Evolutionary conservation across 192 early-diverging fungal genomes (phyloP).

Genomic region (Backusella westeae): DNA sequence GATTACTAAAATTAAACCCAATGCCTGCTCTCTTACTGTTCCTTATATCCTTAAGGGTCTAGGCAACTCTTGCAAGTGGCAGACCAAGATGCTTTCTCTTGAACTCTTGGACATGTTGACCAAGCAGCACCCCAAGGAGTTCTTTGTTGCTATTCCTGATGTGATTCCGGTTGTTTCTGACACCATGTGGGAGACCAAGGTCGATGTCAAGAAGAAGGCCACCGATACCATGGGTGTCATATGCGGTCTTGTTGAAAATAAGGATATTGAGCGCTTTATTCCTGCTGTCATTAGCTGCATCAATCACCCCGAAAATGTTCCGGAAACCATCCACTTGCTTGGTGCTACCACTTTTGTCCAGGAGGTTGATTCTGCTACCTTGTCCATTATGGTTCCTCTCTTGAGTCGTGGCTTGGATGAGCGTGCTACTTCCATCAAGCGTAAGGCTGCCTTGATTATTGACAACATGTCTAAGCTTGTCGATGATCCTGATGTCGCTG

Average conservation of each 20-base stretch:
- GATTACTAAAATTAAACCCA: slow-evolving; percentile 43
- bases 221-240: slow-evolving; percentile 64
- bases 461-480: slow-evolving; percentile 93
- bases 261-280: slow-evolving; percentile 76
- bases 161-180: slow-evolving; percentile 74
- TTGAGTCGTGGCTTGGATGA: slow-evolving; percentile 71
- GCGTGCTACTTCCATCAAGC: slow-evolving; percentile 68
- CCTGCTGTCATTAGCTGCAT: slow-evolving; percentile 73
- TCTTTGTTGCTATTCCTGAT: slow-evolving; percentile 50
- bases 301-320: slow-evolving; percentile 76
- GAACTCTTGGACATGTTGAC: slow-evolving; percentile 44
- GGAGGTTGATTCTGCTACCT: slow-evolving; percentile 71
- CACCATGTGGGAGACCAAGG: slow-evolving; percentile 82
- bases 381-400: slow-evolving; percentile 79
- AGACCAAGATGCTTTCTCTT: slow-evolving; percentile 61
- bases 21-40: slow-evolving; percentile 52
- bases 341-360: slow-evolving; percentile 81
- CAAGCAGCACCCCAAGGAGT: slow-evolving; percentile 45
- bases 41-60: slow-evolving; percentile 64
- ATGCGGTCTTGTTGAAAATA: slow-evolving; percentile 73
- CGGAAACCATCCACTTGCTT: slow-evolving; percentile 73
- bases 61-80: slow-evolving; percentile 75
- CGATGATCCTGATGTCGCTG: slow-evolving; percentile 75
- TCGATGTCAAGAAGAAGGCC: slow-evolving; percentile 66
- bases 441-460: slow-evolving; percentile 77